Base-by-base conservation (phyloP, 2,329 filamentous ascomycete species). In the Westerdykella sp. region DNA sequence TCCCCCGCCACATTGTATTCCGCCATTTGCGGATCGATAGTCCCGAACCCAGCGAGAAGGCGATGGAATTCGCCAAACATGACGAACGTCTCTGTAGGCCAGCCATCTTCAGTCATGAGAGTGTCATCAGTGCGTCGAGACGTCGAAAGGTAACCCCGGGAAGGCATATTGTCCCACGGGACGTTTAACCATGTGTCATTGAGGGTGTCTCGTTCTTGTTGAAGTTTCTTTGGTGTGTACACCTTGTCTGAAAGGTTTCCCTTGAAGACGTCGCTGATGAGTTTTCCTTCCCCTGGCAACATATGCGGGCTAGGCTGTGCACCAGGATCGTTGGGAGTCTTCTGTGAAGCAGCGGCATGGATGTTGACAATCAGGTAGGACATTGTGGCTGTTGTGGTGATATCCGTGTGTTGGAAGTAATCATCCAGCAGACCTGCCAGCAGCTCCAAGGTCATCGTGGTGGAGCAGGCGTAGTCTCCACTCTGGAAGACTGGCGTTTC, bases 31-130 rank as follows among this genome's bases (percentile, higher is more conserved):
- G 76, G 63, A 56, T 81, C 80, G 5, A 83, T 59, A 0, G 58
- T 66, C 1, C 80, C 80, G 56, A 77, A 80, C 31, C 73, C 72
- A 7, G 77, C 59, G 2, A 84, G 54, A 2, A 84, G 51, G 25
- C 81, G 70, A 49, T 73, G 73, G n/a, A 70, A 69, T 37, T 71
- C 66, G 2, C 69, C 67, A 36, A 82, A 71, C 50, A 80, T 77
- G 28, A 83, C 62, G 50, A 73, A 80, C 15, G 73, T 70, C 50
- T 79, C 75, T n/a, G 73, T 76, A 0, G 81, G 81, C 81, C 81
- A 85, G 10, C 81, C 81, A 61, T 81, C 72, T 1, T 69, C 56
- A 1, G 80, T 83, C 15, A 69, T 70, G 2, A 57, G 35, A 6
- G 62, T 52, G 14, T 69, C 67, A 3, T 62, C 51, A 10, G 52